Conservation (phyloP, 2,329 filamentous ascomycete species). For the Pestalotiopsis sp. region DNA sequence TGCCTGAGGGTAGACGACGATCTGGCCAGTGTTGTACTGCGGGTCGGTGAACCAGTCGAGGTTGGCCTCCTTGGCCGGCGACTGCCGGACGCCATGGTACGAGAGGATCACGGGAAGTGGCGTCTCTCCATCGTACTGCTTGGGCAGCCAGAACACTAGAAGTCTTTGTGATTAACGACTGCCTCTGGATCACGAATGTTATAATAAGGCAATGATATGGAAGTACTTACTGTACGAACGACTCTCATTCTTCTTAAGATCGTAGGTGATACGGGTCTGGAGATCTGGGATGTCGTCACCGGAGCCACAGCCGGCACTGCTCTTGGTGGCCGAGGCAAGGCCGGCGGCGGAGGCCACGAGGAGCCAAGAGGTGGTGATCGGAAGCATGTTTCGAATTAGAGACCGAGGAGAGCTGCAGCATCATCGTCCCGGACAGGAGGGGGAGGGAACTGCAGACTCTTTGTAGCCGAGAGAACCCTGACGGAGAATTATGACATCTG, state of each 20-base stretch:
- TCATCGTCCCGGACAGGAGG: not conserved
- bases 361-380: not conserved
- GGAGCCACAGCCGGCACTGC: not conserved
- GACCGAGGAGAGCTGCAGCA: not conserved
- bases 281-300: not conserved
- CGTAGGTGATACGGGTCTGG: not conserved
- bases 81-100: slow-evolving; percentile 45
- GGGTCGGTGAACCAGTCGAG: slow-evolving; percentile 48
- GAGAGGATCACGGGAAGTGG: slow-evolving; percentile 47
- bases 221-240: not conserved
- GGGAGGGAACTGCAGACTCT: not conserved
- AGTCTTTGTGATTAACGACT: not conserved
- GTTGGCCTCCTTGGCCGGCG: slow-evolving; percentile 38
- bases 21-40: slow-evolving; percentile 42
- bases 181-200: not conserved
- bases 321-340: not conserved
- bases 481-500: not conserved
- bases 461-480: not conserved
- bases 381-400: not conserved
- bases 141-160: slow-evolving; percentile 4
- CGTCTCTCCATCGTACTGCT: slow-evolving; percentile 35
- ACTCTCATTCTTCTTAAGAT: not conserved
- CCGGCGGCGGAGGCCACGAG: not conserved
- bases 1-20: slow-evolving; percentile 48
- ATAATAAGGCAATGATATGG: not conserved